A percentile compares a stretch with the other conserved stretches of the same genome.
These are phyloP conservation scores for Aulographum hederae DNA, from an alignment of 2,329 filamentous ascomycete species.

Conservation along the genomic window DNA sequence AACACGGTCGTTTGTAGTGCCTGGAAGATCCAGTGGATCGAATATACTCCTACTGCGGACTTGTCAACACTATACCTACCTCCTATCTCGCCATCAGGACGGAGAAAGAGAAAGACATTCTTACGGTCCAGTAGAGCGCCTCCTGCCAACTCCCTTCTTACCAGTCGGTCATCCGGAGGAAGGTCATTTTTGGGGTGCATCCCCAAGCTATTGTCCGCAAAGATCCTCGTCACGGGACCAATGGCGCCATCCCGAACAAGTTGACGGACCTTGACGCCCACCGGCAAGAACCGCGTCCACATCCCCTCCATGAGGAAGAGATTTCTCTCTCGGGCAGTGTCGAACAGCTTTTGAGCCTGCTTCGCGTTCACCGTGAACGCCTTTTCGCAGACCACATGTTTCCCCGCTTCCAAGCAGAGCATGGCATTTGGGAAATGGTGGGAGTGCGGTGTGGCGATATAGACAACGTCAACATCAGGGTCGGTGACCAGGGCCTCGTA, in stretches of 20 bases:
- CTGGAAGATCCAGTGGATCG: slow-evolving; percentile 81
- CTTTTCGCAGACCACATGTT: slow-evolving; percentile 84
- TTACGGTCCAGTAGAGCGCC: slow-evolving; percentile 58
- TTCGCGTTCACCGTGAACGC: slow-evolving; percentile 69
- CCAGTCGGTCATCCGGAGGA: slow-evolving; percentile 10
- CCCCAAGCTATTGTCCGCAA: slow-evolving; percentile 39
- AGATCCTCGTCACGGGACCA: slow-evolving; percentile 37
- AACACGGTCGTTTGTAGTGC: slow-evolving; percentile 64
- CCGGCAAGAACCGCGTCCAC: slow-evolving; percentile 77
- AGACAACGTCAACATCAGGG: slow-evolving; percentile 65
- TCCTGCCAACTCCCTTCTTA: slow-evolving; percentile 67
- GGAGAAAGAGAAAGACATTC: too few species aligned
- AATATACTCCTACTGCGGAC: slow-evolving; percentile 54
- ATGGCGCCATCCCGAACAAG: slow-evolving; percentile 36
- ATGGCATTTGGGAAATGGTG: slow-evolving; percentile 86
- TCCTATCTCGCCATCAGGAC: too few species aligned
- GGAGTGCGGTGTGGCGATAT: slow-evolving; percentile 78
- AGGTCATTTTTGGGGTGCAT: not conserved
- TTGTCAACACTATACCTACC: not conserved
- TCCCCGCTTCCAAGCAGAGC: slow-evolving; percentile 63
- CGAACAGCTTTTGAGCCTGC: slow-evolving; percentile 54
- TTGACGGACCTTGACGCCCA: slow-evolving; percentile 59
- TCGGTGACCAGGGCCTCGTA: slow-evolving; percentile 71
- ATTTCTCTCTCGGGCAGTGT: slow-evolving; percentile 52
- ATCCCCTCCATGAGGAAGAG: slow-evolving; percentile 40